Percentiles rank a stretch among this genome's conserved stretches.
Evolutionary conservation across 768 basidiomycete species (phyloP).

Genomic region (Termitomyces sp.): DNA sequence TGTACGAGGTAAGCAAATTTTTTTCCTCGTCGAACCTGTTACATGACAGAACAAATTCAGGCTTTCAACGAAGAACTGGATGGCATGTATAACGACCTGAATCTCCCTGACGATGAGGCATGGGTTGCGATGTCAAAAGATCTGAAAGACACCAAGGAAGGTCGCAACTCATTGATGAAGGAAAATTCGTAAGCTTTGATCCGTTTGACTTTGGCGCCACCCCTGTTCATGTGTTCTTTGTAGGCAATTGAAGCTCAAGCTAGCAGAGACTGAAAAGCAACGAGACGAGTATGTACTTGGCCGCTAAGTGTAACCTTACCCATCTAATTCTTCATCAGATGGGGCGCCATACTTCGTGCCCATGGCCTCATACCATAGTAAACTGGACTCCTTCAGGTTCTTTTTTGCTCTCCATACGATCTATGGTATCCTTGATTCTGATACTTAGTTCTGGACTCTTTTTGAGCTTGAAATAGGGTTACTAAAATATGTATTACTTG

Average conservation of each 20-base stretch:
- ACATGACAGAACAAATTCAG: slow-evolving; percentile 36
- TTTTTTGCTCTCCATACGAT: slow-evolving; percentile 2
- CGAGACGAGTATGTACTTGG: slow-evolving; percentile 68
- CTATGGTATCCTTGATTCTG: slow-evolving; percentile 13
- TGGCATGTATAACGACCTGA: slow-evolving; percentile 83
- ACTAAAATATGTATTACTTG: slow-evolving; percentile 18
- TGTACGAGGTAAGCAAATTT: slow-evolving; percentile 69
- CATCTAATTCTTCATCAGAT: slow-evolving; percentile 41
- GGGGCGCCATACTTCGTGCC: slow-evolving; percentile 59
- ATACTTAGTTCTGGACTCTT: slow-evolving; percentile 14
- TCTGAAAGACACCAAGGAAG: slow-evolving; percentile 70
- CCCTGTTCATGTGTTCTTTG: slow-evolving; percentile 9
- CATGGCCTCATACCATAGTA: slow-evolving; percentile 44
- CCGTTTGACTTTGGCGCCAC: neutral
- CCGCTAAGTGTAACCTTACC: slow-evolving; percentile 2
- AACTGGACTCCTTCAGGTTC: neutral
- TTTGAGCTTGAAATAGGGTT: slow-evolving; percentile 1
- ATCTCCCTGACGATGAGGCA: slow-evolving; percentile 80
- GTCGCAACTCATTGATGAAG: slow-evolving; percentile 66
- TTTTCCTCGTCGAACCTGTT: neutral
- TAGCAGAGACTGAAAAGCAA: slow-evolving; percentile 72
- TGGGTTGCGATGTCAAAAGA: slow-evolving; percentile 78
- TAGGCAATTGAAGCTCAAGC: slow-evolving; percentile 67
- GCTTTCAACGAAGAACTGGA: slow-evolving; percentile 95
- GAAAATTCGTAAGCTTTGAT: slow-evolving; percentile 72